phyloP scores from a whole-genome alignment of 352 stramenopile species.

The Phytophthora colocasiae region DNA sequence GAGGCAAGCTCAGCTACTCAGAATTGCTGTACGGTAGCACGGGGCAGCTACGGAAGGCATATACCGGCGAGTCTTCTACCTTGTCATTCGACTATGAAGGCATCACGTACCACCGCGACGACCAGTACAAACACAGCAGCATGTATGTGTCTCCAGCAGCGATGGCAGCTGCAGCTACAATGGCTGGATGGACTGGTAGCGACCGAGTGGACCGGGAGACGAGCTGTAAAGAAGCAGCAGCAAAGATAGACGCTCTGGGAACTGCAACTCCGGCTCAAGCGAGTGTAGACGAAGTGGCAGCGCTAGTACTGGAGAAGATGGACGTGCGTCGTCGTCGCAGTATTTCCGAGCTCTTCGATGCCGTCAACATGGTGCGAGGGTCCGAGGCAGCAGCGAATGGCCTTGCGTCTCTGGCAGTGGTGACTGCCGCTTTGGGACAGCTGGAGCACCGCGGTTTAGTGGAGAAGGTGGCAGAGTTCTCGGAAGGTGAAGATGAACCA shows the following conservation, averaged over 20 bases:
- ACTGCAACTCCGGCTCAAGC: constrained; percentile 16
- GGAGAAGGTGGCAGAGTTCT: constrained; percentile 48
- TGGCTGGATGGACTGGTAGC: constrained; percentile 41
- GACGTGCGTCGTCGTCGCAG: constrained; percentile 64
- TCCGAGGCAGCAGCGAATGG: constrained; percentile 10
- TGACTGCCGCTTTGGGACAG: constrained; percentile 65
- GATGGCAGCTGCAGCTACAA: constrained; percentile 31
- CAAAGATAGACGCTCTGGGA: constrained; percentile 20
- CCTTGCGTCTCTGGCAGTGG: constrained; percentile 53
- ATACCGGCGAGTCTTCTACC: constrained; percentile 81
- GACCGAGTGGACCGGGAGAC: constrained; percentile 36
- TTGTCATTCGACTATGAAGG: constrained; percentile 82
- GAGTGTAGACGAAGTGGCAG: constrained; percentile 54
- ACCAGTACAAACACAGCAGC: constrained; percentile 83
- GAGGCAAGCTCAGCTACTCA: constrained; percentile 84
- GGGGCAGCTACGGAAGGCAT: constrained; percentile 83
- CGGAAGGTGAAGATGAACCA: constrained; percentile 19
- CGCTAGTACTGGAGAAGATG: constrained; percentile 60
- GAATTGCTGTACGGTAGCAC: constrained; percentile 84
- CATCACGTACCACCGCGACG: constrained; percentile 71
- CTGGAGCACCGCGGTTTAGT: constrained; percentile 59
- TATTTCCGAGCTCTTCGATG: constrained; percentile 63
- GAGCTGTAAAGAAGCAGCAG: constrained; percentile 6
- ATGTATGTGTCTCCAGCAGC: constrained; percentile 77
- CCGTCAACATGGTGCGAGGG: constrained; percentile 41